These are phyloP conservation scores for Lodderomyces beijingensis DNA, from an alignment of 1,139 yeast genomes.

Conservation along the genomic window DNA sequence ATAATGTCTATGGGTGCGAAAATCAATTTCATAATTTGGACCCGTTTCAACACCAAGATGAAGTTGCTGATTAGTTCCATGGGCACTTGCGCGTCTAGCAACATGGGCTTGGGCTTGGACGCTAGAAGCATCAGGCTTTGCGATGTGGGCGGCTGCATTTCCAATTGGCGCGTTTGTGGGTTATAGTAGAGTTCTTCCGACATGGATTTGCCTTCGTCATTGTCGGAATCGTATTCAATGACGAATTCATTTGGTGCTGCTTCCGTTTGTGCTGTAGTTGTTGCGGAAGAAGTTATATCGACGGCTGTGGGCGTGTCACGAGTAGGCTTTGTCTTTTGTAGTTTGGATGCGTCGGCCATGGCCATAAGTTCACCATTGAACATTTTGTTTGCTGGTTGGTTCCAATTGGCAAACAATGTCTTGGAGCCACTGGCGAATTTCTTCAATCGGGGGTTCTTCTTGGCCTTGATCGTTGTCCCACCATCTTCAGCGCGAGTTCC, in stretches of 20 bases:
- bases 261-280: constrained; percentile 1
- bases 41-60: constrained; percentile 31
- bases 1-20: constrained; percentile 44
- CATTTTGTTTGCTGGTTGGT: constrained; percentile 27
- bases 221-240: constrained; percentile 30
- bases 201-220: constrained; percentile 18
- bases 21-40: constrained; percentile 33
- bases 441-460: constrained; percentile 13
- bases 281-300: not conserved
- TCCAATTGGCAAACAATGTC: constrained; percentile 28
- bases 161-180: constrained; percentile 31
- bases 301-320: not conserved
- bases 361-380: constrained; percentile 11
- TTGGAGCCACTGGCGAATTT: constrained; percentile 21
- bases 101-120: not conserved
- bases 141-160: constrained; percentile 32
- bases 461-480: not conserved
- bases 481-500: too few relatives aligned
- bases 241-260: constrained; percentile 23
- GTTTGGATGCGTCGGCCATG: constrained; percentile 1
- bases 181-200: constrained; percentile 32
- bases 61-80: constrained; percentile 25
- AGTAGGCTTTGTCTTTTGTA: not conserved
- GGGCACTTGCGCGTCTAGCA: constrained; percentile 14
- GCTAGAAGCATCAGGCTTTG: constrained; percentile 16